Evolutionary conservation across 2,329 filamentous ascomycete species (phyloP), one percentile per base, ranked within the genome.

Genomic region (Xylaria sp.): DNA sequence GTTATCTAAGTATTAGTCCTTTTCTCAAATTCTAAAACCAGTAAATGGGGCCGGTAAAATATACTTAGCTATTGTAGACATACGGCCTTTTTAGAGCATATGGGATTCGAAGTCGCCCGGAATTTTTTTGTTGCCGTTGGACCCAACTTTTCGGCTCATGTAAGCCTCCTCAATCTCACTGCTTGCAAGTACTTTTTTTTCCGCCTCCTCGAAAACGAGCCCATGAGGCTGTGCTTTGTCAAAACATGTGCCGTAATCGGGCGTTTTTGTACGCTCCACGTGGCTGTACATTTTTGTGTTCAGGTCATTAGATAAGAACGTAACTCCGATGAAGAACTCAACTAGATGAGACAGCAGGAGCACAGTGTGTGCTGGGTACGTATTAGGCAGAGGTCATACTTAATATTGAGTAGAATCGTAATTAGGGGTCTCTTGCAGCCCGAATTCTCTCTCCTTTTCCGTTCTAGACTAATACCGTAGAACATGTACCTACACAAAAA

Each of bases 191-290:
- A n/a, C n/a, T n/a, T 41, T 18, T 41, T n/a, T 41, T 46, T 12
- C 36, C 13, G 30, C 43, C 41, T 32, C 28, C 13, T 48, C 2
- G 20, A 28, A 2, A 32, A 50, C 41, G 10, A 7, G 36, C 23
- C n/a, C 4, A 10, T 20, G 48, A 13, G 48, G 28, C 25, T 57
- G 12, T 63, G 60, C 23, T 46, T 41, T 45, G 63, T 43, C 15
- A 39, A 34, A 39, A 32, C 46, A 36, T 60, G 41, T 61, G 56
- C 45, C 34, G 59, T 58, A 60, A 20, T 50, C 45, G 20, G 20
- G 39, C 59, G 62, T 60, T 46, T 63, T 63, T 32, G 46, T 59
- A 63, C 62, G 45, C 65, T 45, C 59, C 59, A 59, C 59, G 46
- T 66, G 63, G 63, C 41, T 45, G 25, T 36, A 6, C 23, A 39